Base-by-base conservation (phyloP, 1,284 basidiomycete species). In the Mrakiaceae sp. region DNA sequence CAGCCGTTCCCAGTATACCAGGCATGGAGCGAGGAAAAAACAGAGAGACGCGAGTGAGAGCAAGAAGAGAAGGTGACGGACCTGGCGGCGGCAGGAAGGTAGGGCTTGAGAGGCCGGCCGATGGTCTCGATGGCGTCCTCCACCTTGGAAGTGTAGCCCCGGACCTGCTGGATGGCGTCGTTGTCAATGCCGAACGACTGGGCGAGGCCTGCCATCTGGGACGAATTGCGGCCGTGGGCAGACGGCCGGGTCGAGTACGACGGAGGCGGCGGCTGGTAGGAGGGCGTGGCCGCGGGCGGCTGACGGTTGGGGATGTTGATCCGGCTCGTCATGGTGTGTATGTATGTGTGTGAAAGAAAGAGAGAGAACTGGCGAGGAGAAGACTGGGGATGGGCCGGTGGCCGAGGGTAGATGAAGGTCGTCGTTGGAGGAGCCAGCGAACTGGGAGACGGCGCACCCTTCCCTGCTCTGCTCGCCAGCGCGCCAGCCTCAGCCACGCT, bases 121-220 rank as follows among this genome's bases (percentile, higher is more conserved):
- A 90, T 88, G 69, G 88, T 86, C 76, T 98, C 96, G 73, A 97
- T 84, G 69, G 86, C 79, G 78, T 99, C 96, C 79, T 99, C 96
- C 67, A 91, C 82, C 75, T 87, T 84, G 74, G 83, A 84, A 72
- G 86, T 87, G 71, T 86, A 81, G 10, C 82, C 82, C 70, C 88
- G 84, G 68, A 96, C 78, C 78, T 90, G 89, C 74, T 90, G 88
- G 68, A 95, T 71, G 1, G 90, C 84, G 76, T 88, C 86, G 72
- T 91, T 88, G 4, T 88, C 69, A 43, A 67, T 68, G 10, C 67
- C 84, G 51, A 66, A 52, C 46, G 55, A 39, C 27, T 54, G 49
- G 40, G 64, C 65, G 40, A 66, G 61, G 5, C 65, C 65, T 12
- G 40, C 14, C n/a, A 66, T 60, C 39, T 52, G 48, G 27, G 61